Conservation (phyloP, 2,329 filamentous ascomycete genomes). For the Pseudodiploospora longispora region DNA sequence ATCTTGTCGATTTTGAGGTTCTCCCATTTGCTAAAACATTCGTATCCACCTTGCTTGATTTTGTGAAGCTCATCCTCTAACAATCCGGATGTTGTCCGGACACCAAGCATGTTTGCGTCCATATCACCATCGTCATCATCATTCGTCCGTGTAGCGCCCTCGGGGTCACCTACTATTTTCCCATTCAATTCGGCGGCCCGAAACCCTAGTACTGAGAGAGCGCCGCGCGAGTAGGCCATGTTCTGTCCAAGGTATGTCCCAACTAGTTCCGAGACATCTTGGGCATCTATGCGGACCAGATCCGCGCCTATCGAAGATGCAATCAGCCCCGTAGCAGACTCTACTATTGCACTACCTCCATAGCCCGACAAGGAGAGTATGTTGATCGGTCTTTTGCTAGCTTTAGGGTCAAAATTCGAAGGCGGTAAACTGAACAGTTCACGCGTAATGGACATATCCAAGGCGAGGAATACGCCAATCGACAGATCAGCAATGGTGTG, state of each 20-base stretch:
- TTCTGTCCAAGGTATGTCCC: conserved; percentile 63
- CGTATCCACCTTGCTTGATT: conserved; percentile 29
- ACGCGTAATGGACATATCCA: conserved; percentile 19
- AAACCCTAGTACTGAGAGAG: conserved; percentile 48
- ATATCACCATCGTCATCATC: conserved; percentile 28
- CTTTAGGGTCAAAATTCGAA: conserved; percentile 22
- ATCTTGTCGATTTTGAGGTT: conserved; percentile 52
- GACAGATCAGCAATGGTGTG: conserved; percentile 28
- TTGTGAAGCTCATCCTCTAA: conserved; percentile 38
- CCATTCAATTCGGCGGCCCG: conserved; percentile 47
- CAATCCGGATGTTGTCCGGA: conserved; percentile 18
- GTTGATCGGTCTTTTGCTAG: conserved; percentile 29
- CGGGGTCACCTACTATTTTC: conserved; percentile 40
- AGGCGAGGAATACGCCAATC: conserved; percentile 22
- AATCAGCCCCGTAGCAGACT: conserved; percentile 51
- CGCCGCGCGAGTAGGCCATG: conserved; percentile 37
- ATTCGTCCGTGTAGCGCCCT: conserved; percentile 19
- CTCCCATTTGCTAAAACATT: conserved; percentile 44
- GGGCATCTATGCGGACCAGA: conserved; percentile 58
- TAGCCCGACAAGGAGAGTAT: conserved; percentile 31
- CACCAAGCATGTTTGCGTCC: conserved; percentile 22
- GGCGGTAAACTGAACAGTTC: conserved; percentile 22
- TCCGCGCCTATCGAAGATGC: conserved; percentile 57
- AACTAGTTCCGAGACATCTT: conserved; percentile 61
- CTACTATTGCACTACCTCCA: conserved; percentile 28